Conservation (phyloP, 1,284 basidiomycete species). For the Bjerkandera adusta region DNA sequence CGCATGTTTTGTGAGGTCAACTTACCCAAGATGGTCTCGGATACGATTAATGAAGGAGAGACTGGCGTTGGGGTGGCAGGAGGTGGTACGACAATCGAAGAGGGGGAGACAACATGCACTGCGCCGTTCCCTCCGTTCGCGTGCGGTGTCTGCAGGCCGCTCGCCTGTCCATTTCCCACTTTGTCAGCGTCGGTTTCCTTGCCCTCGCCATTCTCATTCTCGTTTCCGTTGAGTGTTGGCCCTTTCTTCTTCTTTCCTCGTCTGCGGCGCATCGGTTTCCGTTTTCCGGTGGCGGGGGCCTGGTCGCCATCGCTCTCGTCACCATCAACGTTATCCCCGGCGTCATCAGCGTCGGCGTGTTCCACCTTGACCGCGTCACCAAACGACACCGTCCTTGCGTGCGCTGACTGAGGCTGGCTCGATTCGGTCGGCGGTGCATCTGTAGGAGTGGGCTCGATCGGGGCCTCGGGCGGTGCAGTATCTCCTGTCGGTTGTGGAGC, state of each 20-base stretch:
- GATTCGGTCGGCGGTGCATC: background rate
- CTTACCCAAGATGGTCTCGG: conserved; percentile 78
- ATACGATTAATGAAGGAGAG: conserved; percentile 55
- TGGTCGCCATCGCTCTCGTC: conserved; percentile 61
- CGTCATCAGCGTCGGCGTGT: conserved; percentile 18
- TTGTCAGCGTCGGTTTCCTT: conserved; percentile 28
- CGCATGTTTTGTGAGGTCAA: conserved; percentile 7
- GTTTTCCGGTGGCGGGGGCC: conserved; percentile 45
- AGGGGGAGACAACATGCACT: conserved; percentile 14
- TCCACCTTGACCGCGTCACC: conserved; percentile 8
- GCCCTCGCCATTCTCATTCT: conserved; percentile 14
- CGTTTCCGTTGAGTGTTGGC: conserved; percentile 18
- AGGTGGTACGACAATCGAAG: conserved; percentile 27
- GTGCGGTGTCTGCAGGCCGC: background rate
- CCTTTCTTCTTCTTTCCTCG: conserved; percentile 50
- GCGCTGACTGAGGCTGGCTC: background rate
- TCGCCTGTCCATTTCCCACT: background rate
- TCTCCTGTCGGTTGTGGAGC: background rate
- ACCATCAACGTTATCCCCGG: conserved; percentile 33
- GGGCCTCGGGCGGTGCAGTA: background rate
- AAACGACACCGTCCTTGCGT: conserved; percentile 16
- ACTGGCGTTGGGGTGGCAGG: conserved; percentile 28
- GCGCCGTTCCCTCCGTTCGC: conserved; percentile 1
- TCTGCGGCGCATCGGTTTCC: conserved; percentile 32
- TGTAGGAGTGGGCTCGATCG: no score